Percentiles rank a stretch among this genome's conserved stretches.
phyloP scores from a whole-genome alignment of 441 rosid genomes.

The Aquilaria agallochum region DNA sequence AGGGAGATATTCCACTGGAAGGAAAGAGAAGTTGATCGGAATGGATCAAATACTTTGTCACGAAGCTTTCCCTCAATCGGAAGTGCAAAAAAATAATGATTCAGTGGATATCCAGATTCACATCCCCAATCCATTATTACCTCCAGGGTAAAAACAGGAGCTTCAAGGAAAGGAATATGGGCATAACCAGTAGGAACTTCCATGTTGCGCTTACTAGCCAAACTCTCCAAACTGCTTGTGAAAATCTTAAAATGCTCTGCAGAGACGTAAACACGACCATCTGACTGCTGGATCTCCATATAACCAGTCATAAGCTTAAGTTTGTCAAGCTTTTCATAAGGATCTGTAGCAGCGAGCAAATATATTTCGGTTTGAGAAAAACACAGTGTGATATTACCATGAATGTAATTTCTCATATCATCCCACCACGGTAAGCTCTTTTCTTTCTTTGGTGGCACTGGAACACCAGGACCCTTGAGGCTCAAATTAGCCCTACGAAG shows the following conservation, averaged over 20 bases:
- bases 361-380: constrained; percentile 67
- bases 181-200: constrained; percentile 41
- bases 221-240: constrained; percentile 79
- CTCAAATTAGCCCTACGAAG: constrained; percentile 95
- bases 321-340: constrained; percentile 84
- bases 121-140: constrained; percentile 91
- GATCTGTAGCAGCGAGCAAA: constrained; percentile 86
- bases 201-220: constrained; percentile 54
- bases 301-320: constrained; percentile 56
- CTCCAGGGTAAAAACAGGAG: constrained; percentile 72
- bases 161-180: constrained; percentile 58
- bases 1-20: constrained; percentile 78
- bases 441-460: constrained; percentile 66
- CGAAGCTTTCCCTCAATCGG: constrained; percentile 79
- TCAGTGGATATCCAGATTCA: constrained; percentile 73
- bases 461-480: constrained; percentile 50
- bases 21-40: constrained; percentile 86
- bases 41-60: constrained; percentile 82
- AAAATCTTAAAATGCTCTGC: constrained; percentile 71
- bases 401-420: constrained; percentile 87
- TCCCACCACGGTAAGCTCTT: constrained; percentile 98
- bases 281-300: constrained; percentile 87
- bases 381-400: constrained; percentile 56
- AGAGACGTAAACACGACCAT: constrained; percentile 64
- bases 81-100: constrained; percentile 84